phyloP scores from a whole-genome alignment of 2,329 filamentous ascomycete genomes.

The Claviceps sp. region DNA sequence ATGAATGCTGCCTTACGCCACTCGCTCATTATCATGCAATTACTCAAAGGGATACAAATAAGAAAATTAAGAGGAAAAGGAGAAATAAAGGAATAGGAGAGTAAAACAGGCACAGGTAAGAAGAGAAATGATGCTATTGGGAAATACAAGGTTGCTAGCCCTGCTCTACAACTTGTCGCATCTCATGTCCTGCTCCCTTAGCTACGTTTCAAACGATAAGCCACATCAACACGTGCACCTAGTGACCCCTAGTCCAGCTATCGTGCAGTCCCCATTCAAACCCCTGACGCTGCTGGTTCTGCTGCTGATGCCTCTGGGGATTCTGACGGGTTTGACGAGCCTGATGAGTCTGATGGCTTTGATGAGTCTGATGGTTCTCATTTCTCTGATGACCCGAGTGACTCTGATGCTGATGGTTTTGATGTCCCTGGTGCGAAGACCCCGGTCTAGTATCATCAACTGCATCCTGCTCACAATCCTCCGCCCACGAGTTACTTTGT shows the following conservation, averaged over 20 bases:
- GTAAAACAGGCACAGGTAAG: background rate
- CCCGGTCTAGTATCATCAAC: background rate
- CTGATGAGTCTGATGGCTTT: background rate
- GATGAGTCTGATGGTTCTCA: background rate
- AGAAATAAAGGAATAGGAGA: background rate
- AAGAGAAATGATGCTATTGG: background rate
- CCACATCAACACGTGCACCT: background rate
- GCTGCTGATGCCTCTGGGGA: background rate
- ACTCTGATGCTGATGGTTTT: background rate
- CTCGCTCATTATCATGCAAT: too few relatives aligned
- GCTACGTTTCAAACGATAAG: background rate
- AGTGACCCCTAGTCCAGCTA: conserved; percentile 3
- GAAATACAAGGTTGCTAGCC: background rate
- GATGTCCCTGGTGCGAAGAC: background rate
- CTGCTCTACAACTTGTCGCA: background rate
- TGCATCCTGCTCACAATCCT: background rate
- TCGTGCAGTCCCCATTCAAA: conserved; percentile 6
- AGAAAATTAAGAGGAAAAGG: background rate
- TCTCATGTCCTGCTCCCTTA: background rate
- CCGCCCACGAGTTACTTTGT: background rate
- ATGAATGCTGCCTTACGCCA: background rate
- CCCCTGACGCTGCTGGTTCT: conserved; percentile 1
- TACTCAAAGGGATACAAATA: background rate
- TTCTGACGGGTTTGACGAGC: background rate
- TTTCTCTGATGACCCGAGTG: background rate